A percentile compares a stretch with the other conserved stretches of the same genome.
Conservation (phyloP, 176 grass and related monocot genomes). For the Ananas comosus region DNA sequence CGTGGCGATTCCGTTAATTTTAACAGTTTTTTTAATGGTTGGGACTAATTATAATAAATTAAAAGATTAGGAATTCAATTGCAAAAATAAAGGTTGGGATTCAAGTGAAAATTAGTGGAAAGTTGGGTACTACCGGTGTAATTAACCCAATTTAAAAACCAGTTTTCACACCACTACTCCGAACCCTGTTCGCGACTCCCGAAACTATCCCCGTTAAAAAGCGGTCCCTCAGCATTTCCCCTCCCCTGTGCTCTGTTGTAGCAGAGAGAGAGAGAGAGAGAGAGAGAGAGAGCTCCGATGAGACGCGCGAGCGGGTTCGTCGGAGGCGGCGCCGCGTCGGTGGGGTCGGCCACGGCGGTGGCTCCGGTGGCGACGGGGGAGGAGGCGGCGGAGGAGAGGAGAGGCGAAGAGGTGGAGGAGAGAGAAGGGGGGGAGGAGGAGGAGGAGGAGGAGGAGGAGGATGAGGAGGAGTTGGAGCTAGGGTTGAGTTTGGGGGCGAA, state of each 20-base stretch:
- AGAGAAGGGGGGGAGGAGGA: constrained; percentile 3
- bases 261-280: background rate
- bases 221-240: constrained; percentile 2
- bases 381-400: background rate
- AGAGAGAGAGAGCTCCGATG: background rate
- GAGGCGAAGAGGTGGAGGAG: constrained; percentile 8
- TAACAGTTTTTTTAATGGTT: no score
- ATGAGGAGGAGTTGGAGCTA: constrained; percentile 23
- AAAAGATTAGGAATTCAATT: no score
- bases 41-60: no score
- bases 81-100: no score
- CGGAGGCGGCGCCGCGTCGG: constrained; percentile 19
- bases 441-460: background rate
- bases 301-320: background rate
- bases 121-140: no score
- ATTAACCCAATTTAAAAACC: background rate
- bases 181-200: background rate
- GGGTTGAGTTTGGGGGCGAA: constrained; percentile 31
- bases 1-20: no score
- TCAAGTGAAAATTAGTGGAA: no score
- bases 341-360: constrained; percentile 5
- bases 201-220: constrained; percentile 1
- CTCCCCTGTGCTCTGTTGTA: background rate
- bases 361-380: background rate
- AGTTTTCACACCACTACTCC: background rate